Conservation (phyloP, 768 basidiomycete genomes). For the Boletus sensibilis region DNA sequence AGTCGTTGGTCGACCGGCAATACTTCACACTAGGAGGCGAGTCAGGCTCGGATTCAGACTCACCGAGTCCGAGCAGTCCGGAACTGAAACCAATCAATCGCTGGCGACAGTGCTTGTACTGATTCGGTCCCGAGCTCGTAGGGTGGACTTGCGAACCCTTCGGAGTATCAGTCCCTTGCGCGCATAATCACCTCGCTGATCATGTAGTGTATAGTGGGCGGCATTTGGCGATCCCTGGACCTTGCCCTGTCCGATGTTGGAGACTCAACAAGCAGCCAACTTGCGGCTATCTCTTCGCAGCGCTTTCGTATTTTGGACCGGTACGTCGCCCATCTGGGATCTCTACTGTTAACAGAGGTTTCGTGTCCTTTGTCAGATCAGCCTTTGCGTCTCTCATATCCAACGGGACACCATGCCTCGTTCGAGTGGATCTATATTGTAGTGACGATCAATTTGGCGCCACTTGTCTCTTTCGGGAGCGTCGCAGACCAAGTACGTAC, state of each 20-base stretch:
- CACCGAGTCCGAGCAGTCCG: no score
- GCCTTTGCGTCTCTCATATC: not conserved
- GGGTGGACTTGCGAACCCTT: not conserved
- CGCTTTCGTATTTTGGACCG: not conserved
- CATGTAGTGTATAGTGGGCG: not conserved
- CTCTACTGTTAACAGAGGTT: not conserved
- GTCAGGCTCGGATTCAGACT: no score
- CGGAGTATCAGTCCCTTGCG: not conserved
- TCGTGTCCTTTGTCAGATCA: not conserved
- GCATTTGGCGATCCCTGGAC: not conserved
- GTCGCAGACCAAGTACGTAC: not conserved
- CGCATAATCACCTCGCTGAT: not conserved
- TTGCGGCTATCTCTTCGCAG: no score
- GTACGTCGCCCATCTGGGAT: not conserved
- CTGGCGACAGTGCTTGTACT: no score
- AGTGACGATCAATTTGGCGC: not conserved
- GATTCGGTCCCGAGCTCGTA: no score
- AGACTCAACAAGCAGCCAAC: not conserved
- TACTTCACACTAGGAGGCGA: no score
- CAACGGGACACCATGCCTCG: not conserved
- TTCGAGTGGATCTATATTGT: not conserved
- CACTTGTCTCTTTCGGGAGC: not conserved
- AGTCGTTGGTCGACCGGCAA: no score
- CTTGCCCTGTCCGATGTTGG: not conserved
- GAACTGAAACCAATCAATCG: no score